phyloP scores from a whole-genome alignment of 768 basidiomycete species.

The Candolleomyces efflorescens region DNA sequence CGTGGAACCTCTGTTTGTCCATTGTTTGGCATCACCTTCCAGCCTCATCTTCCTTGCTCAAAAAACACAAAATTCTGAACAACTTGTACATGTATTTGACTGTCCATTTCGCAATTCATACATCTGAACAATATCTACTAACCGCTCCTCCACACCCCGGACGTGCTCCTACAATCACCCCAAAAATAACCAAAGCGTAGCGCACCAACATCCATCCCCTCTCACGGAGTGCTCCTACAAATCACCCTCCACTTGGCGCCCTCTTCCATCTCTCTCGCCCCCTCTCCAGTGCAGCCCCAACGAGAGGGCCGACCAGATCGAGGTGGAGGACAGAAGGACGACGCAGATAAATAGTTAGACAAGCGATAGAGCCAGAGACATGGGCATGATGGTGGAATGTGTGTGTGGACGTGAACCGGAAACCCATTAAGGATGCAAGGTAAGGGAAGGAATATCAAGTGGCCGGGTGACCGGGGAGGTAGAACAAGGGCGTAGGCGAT shows the following conservation, averaged over 20 bases:
- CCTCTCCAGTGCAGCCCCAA: conserved; percentile 26
- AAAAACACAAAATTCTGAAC: background rate
- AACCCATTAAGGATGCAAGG: conserved; percentile 9
- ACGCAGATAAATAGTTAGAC: conserved; percentile 34
- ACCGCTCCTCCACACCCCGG: background rate
- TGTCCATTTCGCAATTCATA: background rate
- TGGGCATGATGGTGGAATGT: conserved; percentile 13
- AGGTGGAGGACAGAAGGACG: conserved; percentile 71
- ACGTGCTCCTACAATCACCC: conserved; percentile 2
- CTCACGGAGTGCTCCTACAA: background rate
- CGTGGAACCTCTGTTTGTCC: conserved; percentile 41
- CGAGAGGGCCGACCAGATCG: conserved; percentile 16
- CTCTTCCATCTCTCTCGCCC: conserved; percentile 70
- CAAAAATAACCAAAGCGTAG: too few relatives aligned
- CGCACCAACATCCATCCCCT: background rate
- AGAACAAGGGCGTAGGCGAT: conserved; percentile 7
- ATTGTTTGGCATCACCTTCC: conserved; percentile 23
- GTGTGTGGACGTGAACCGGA: conserved; percentile 11
- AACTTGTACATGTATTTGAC: background rate
- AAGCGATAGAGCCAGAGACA: conserved; percentile 4
- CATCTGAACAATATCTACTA: conserved; percentile 4
- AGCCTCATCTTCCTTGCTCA: background rate
- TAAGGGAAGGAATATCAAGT: conserved; percentile 19
- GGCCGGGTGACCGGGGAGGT: conserved; percentile 10
- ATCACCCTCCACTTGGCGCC: conserved; percentile 40